Evolutionary conservation across 345 rosid species (phyloP).

Genomic region (Isatis tinctoria): DNA sequence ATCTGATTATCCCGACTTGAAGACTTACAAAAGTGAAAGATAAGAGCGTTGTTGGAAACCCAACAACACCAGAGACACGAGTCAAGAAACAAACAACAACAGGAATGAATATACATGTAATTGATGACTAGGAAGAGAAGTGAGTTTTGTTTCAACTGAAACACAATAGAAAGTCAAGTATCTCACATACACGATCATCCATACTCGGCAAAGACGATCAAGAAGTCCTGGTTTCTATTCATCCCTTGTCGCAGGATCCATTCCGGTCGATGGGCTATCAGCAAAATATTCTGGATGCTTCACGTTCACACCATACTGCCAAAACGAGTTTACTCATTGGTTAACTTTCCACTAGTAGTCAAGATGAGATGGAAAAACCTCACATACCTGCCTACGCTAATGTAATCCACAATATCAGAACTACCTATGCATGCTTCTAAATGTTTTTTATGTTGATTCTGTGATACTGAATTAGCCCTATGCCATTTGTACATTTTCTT

Average conservation of each 20-base stretch:
- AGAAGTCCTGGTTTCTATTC: conserved; percentile 32
- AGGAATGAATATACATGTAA: conserved; percentile 25
- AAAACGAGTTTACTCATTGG: conserved; percentile 14
- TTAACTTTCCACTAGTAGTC: not conserved
- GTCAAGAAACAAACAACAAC: conserved; percentile 3
- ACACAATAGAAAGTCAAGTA: not conserved
- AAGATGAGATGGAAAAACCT: not conserved
- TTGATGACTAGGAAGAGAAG: not conserved
- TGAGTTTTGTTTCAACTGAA: conserved; percentile 9
- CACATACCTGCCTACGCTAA: not conserved
- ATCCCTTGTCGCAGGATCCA: conserved; percentile 63
- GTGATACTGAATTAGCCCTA: not conserved
- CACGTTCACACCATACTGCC: conserved; percentile 83
- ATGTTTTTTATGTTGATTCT: not conserved
- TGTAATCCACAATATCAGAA: not conserved
- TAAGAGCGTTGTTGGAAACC: not conserved
- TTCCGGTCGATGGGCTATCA: conserved; percentile 64
- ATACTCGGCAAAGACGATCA: not conserved
- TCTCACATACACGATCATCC: not conserved
- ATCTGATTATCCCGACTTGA: not conserved
- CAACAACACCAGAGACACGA: not conserved
- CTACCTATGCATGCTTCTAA: not conserved
- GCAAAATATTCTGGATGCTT: conserved; percentile 94
- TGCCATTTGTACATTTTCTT: not conserved
- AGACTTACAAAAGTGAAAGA: not conserved